Percentiles rank a stretch among this genome's conserved stretches.
phyloP scores from a whole-genome alignment of 306 rosid species.

The Citrullus amarus region DNA sequence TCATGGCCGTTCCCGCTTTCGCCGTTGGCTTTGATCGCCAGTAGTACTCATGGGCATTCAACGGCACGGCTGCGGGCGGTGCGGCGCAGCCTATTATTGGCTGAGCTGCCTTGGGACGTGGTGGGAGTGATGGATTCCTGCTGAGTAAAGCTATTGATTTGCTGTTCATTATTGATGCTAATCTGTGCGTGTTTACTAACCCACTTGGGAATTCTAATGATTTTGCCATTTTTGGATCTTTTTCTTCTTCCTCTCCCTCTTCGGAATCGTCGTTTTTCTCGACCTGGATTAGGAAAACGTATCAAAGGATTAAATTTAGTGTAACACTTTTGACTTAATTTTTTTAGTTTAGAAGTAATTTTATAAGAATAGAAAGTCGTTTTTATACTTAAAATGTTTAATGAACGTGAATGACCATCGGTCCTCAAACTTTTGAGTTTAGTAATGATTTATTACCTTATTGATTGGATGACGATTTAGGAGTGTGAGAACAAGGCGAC shows the following conservation, averaged over 20 bases:
- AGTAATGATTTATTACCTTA: neutral
- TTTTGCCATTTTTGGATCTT: neutral
- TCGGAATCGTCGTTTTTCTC: neutral
- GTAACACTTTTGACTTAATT: too few species aligned
- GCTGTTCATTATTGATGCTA: slow-evolving; percentile 34
- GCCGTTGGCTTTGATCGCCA: slow-evolving; percentile 43
- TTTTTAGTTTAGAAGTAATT: too few species aligned
- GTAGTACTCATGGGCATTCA: slow-evolving; percentile 54
- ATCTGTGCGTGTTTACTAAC: slow-evolving; percentile 22
- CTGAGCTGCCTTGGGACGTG: slow-evolving; percentile 25
- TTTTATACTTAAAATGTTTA: too few species aligned
- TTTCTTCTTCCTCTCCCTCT: neutral
- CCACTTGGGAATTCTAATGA: slow-evolving; percentile 6
- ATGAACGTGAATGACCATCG: too few species aligned
- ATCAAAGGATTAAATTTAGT: too few species aligned
- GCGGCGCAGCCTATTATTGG: slow-evolving; percentile 15
- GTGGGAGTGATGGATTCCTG: slow-evolving; percentile 49
- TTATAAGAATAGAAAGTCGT: too few species aligned
- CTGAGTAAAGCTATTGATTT: slow-evolving; percentile 40
- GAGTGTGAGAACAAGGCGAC: slow-evolving; percentile 12
- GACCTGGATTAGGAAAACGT: neutral
- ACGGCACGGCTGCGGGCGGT: slow-evolving; percentile 24
- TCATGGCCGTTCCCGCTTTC: neutral
- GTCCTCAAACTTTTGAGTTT: neutral
- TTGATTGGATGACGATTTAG: neutral